Percentiles rank a stretch among this genome's conserved stretches.
Evolutionary conservation across 805 yeast species (phyloP).

Genomic region (Candida broadrunensis): DNA sequence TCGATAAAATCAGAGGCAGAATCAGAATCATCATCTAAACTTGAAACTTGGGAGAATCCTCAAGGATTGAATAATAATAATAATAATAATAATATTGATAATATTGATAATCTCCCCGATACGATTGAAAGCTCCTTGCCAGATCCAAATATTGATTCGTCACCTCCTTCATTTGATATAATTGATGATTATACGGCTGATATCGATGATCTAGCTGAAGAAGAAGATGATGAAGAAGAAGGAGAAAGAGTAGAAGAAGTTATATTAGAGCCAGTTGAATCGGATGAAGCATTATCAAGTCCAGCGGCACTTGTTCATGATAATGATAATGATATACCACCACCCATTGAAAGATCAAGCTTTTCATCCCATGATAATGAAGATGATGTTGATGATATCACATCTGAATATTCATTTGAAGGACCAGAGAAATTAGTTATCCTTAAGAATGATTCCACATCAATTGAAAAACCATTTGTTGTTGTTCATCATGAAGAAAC

Average conservation of each 20-base stretch:
- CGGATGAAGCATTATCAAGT: too few relatives aligned
- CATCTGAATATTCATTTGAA: neutral
- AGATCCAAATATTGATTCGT: constrained; percentile 3
- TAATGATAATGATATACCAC: neutral
- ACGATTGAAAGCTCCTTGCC: constrained; percentile 2
- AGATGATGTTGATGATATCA: neutral
- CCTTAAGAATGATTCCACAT: too few relatives aligned
- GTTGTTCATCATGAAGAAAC: too few relatives aligned
- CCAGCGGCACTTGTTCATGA: too few relatives aligned
- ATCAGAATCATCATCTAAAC: too few relatives aligned
- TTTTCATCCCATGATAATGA: too few relatives aligned
- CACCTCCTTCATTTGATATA: constrained; percentile 4
- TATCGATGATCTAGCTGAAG: neutral
- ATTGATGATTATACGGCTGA: neutral
- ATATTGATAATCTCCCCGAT: neutral
- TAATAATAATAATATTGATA: neutral
- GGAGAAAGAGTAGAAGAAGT: neutral
- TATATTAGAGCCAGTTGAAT: too few relatives aligned
- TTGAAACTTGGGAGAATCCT: neutral
- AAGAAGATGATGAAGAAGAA: neutral
- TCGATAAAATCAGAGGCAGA: neutral
- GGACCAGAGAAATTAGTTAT: neutral
- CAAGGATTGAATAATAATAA: neutral
- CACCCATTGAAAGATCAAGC: neutral
- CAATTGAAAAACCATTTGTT: too few relatives aligned